Percentiles rank a stretch among this genome's conserved stretches.
Conservation (phyloP, 768 basidiomycete species). For the Pholiota conissans region DNA sequence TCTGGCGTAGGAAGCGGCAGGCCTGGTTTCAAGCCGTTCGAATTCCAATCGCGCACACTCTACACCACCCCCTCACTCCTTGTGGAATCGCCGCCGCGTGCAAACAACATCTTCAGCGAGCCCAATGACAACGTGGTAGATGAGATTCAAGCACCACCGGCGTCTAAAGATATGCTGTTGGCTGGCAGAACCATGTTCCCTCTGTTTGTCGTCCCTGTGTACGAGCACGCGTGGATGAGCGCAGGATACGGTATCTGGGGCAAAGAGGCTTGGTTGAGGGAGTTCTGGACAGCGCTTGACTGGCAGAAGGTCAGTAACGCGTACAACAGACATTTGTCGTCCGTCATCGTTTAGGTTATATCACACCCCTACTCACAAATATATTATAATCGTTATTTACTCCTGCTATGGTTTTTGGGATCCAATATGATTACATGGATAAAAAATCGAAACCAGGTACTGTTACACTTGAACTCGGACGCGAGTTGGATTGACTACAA, state of each 20-base stretch:
- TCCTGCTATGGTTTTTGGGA: background rate
- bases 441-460: background rate
- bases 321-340: constrained; percentile 22
- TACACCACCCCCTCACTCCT: background rate
- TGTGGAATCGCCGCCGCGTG: background rate
- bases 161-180: constrained; percentile 23
- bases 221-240: constrained; percentile 86
- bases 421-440: background rate
- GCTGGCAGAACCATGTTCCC: constrained; percentile 67
- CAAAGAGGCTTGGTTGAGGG: constrained; percentile 79
- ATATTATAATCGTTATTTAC: background rate
- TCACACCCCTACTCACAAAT: background rate
- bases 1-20: background rate
- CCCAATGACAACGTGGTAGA: background rate
- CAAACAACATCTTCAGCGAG: background rate
- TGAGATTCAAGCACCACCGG: background rate
- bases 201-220: constrained; percentile 73
- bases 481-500: background rate
- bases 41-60: constrained; percentile 10
- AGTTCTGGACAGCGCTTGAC: constrained; percentile 83
- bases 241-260: constrained; percentile 91
- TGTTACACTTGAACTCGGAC: constrained; percentile 1
- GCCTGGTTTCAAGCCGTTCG: background rate
- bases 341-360: background rate
- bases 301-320: constrained; percentile 62